Percentiles rank a stretch among this genome's conserved stretches.
Conservation (phyloP, 2,329 filamentous ascomycete genomes). For the Leptographium procerum region DNA sequence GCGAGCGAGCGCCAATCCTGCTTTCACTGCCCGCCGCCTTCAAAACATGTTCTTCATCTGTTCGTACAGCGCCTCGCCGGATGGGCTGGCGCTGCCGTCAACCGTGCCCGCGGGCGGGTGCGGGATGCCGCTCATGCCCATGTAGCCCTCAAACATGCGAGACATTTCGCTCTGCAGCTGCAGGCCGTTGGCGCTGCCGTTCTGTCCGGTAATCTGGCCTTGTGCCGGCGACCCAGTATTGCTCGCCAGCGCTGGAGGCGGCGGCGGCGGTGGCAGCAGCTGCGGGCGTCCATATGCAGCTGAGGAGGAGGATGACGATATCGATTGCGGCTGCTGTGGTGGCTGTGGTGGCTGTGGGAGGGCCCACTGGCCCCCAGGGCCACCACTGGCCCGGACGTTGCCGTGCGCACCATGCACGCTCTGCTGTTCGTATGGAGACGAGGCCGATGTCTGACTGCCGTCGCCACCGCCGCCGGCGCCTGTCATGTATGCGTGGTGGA, state of each 20-base stretch:
- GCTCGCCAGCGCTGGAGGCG: no score
- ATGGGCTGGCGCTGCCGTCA: background rate
- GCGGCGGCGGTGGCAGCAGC: background rate
- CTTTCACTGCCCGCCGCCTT: background rate
- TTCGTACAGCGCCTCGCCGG: conserved; percentile 3
- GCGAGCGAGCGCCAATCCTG: background rate
- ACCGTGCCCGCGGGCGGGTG: background rate
- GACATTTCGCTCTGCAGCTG: conserved; percentile 44
- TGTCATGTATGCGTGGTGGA: background rate
- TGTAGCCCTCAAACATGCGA: conserved; percentile 31
- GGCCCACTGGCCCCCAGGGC: background rate
- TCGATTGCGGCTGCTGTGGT: background rate
- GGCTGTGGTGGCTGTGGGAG: background rate
- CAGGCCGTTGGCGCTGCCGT: conserved; percentile 27
- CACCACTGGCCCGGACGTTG: background rate
- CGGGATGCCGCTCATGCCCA: conserved; percentile 12
- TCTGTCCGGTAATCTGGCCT: background rate
- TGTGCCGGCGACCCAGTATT: background rate
- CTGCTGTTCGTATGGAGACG: background rate
- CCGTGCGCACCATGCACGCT: background rate
- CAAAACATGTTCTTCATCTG: conserved; percentile 8
- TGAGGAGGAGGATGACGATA: background rate
- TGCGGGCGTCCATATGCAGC: background rate
- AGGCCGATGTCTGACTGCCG: background rate
- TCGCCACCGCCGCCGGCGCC: background rate